Evolutionary conservation across 73 alveolate species (phyloP).

Genomic region (Paramecium octaurelia): DNA sequence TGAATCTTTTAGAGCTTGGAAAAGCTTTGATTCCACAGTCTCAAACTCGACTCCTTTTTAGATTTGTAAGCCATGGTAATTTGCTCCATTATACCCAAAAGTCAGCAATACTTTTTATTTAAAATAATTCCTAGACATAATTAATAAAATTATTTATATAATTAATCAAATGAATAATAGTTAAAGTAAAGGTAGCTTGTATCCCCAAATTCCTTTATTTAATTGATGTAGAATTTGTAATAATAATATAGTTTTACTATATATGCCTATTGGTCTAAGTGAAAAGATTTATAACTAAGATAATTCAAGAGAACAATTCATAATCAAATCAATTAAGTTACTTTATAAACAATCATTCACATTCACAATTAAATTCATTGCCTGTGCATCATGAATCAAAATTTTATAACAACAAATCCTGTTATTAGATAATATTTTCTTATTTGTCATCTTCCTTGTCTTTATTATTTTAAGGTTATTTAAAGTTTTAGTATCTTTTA

Average conservation of each 20-base stretch:
- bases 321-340: not conserved
- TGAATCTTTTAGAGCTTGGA: constrained; percentile 46
- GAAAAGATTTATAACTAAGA: not conserved
- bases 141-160: not conserved
- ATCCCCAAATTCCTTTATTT: not conserved
- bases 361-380: too few relatives aligned
- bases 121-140: constrained; percentile 54
- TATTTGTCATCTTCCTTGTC: not conserved
- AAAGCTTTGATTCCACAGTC: constrained; percentile 53
- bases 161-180: not conserved
- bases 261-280: not conserved
- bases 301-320: not conserved
- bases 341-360: not conserved
- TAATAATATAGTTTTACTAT: too few relatives aligned
- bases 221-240: too few relatives aligned
- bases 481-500: constrained; percentile 28
- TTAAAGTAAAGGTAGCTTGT: not conserved
- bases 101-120: constrained; percentile 46
- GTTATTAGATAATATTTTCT: not conserved
- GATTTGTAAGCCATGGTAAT: constrained; percentile 54
- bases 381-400: not conserved
- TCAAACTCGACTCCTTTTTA: constrained; percentile 22
- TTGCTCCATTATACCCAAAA: constrained; percentile 61
- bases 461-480: not conserved
- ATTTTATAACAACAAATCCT: not conserved